Conservation (phyloP, 768 basidiomycete genomes). For the Mycena kentingensis region DNA sequence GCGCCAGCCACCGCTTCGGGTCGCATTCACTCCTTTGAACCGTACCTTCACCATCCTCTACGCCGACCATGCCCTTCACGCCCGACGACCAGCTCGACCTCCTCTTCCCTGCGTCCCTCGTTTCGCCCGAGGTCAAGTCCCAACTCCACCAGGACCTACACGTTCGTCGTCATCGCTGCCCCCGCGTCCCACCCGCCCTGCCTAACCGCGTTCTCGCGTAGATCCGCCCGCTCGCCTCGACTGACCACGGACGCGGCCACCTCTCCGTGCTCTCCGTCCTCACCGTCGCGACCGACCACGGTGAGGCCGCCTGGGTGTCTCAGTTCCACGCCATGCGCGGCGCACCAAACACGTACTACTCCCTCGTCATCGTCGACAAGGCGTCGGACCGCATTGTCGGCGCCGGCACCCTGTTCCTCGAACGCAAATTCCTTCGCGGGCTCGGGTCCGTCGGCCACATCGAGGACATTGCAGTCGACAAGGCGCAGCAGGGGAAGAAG, state of each 20-base stretch:
- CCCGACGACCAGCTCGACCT: constrained; percentile 72
- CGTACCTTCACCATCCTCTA: not conserved
- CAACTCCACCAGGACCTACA: constrained; percentile 68
- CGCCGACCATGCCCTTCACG: constrained; percentile 41
- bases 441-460: constrained; percentile 92
- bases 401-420: constrained; percentile 82
- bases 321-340: constrained; percentile 66
- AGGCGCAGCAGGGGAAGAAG: constrained; percentile 86
- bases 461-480: constrained; percentile 95
- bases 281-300: constrained; percentile 66
- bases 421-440: constrained; percentile 90
- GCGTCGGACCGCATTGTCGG: constrained; percentile 78
- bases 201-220: constrained; percentile 30
- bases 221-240: constrained; percentile 88
- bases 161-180: constrained; percentile 41
- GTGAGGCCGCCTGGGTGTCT: constrained; percentile 65
- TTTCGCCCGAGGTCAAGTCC: constrained; percentile 62
- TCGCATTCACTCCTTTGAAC: constrained; percentile 6
- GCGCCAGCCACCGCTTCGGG: too few relatives aligned
- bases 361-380: constrained; percentile 81
- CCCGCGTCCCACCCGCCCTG: not conserved
- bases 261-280: constrained; percentile 80
- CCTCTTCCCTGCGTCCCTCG: constrained; percentile 71
- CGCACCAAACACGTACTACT: constrained; percentile 69
- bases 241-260: constrained; percentile 82